These are phyloP conservation scores for Ceratocystis diversiconidia DNA, from an alignment of 2,329 filamentous ascomycete species.

Conservation along the genomic window DNA sequence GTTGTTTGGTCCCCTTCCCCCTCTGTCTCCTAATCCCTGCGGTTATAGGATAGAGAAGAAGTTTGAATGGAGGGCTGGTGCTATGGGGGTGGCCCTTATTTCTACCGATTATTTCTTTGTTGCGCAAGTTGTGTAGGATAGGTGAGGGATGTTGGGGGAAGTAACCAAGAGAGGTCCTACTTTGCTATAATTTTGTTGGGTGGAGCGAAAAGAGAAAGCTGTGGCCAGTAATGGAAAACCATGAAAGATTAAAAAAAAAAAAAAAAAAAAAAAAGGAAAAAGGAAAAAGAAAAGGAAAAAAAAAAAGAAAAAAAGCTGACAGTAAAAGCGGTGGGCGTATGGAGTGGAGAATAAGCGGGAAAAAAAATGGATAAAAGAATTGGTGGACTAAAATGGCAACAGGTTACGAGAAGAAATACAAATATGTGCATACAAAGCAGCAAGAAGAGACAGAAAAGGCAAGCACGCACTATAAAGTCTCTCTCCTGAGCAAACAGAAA, in stretches of 20 bases:
- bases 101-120: neutral
- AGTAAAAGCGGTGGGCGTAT: no score
- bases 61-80: neutral
- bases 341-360: no score
- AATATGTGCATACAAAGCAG: no score
- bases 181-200: neutral
- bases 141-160: neutral
- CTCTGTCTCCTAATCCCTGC: neutral
- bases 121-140: neutral
- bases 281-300: neutral
- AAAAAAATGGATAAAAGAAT: no score
- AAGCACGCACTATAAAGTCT: neutral
- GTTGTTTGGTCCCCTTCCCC: neutral
- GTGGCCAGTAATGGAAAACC: neutral
- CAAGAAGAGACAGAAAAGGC: neutral
- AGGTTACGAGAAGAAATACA: no score
- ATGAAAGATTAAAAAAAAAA: neutral
- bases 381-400: no score
- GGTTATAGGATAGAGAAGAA: neutral
- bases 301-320: neutral
- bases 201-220: neutral
- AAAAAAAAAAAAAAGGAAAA: neutral
- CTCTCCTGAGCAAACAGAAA: slow-evolving; percentile 1
- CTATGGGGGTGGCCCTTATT: neutral
- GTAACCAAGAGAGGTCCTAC: neutral